Evolutionary conservation across 108 stramenopile species (phyloP), one percentile per base, ranked within the genome.

Genomic region (Nitzschia inconspicua): DNA sequence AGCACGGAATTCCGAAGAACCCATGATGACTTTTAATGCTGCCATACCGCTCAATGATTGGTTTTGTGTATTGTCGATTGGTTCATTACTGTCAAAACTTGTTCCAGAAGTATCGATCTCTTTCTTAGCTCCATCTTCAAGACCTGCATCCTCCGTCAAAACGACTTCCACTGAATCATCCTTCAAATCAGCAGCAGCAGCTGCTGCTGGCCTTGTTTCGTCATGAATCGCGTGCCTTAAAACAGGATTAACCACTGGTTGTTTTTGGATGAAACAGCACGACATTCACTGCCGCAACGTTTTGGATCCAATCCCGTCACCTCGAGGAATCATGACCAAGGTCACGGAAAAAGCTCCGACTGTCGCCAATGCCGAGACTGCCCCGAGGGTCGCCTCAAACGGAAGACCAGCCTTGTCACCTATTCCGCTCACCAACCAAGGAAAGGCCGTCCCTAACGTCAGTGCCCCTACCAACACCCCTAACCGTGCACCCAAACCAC

Each of bases 381-480:
- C 47, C 68, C 31, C 37, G 22, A 1, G 60, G 50, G 56, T 63
- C 63, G 48, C 48, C 56, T 28, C 48, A 48, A 4, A 65, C 28
- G 19, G 35, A 22, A 20, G 36, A 25, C 66, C 66, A 68, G 24
- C 47, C 26, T 27, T 68, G 66, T 13, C 47, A 57, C 20, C 58
- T 58, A 36, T 58, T 39, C 5, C 57, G 55, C 25, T n/a, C n/a
- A 76, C 28, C 23, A 76, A 31, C 32, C 56, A 76, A 9, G 75
- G 75, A 24, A 76, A 70, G 18, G 60, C 62, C 8, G 39, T 70
- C 4, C 75, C 75, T 1, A 76, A 26, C 1, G 68, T 58, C 37
- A 69, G 23, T 7, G 75, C 75, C 10, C 75, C 75, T 1, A 76
- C 68, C 11, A 76, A 26, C 44, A 63, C 36, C 0, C 75, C 75